A percentile compares a stretch with the other conserved stretches of the same genome.
Conservation (phyloP, 2,329 filamentous ascomycete species). For the Drechslerella dactyloides region DNA sequence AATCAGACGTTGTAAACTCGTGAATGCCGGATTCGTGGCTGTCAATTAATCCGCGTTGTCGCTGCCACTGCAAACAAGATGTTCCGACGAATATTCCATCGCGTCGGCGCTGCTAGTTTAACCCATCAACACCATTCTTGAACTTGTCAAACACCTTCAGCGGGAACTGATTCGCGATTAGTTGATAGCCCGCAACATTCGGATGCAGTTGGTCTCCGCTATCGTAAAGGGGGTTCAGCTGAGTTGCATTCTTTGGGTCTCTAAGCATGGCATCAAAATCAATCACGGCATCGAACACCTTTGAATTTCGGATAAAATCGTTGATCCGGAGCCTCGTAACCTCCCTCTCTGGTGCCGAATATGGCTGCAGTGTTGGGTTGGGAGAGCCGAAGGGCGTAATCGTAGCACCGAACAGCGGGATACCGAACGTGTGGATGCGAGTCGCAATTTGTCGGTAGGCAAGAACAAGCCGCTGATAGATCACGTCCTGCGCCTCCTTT, state of each 20-base stretch:
- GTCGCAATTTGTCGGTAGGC: conserved; percentile 67
- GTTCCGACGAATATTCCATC: no score
- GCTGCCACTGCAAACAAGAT: no score
- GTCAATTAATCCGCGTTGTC: no score
- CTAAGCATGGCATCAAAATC: conserved; percentile 69
- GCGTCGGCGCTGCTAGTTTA: no score
- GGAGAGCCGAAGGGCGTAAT: conserved; percentile 69
- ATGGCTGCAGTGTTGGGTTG: conserved; percentile 61
- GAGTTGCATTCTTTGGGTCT: conserved; percentile 62
- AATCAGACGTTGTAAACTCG: no score
- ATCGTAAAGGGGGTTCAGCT: conserved; percentile 64
- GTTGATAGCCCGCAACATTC: conserved; percentile 66
- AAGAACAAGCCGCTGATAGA: conserved; percentile 64
- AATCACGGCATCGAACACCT: conserved; percentile 66
- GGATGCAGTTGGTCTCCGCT: conserved; percentile 72
- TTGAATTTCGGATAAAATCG: conserved; percentile 64
- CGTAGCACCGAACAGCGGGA: conserved; percentile 67
- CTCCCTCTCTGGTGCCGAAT: conserved; percentile 65
- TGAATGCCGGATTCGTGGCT: no score
- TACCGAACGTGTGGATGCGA: conserved; percentile 58
- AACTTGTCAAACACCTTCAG: conserved; percentile 63
- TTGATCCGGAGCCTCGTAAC: conserved; percentile 67
- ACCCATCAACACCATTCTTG: conserved; percentile 37
- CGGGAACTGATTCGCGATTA: conserved; percentile 67
- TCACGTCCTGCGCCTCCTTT: conserved; percentile 59